Percentiles rank a stretch among this genome's conserved stretches.
phyloP scores from a whole-genome alignment of 2,329 filamentous ascomycete species.

The Elsinoe fawcettii region DNA sequence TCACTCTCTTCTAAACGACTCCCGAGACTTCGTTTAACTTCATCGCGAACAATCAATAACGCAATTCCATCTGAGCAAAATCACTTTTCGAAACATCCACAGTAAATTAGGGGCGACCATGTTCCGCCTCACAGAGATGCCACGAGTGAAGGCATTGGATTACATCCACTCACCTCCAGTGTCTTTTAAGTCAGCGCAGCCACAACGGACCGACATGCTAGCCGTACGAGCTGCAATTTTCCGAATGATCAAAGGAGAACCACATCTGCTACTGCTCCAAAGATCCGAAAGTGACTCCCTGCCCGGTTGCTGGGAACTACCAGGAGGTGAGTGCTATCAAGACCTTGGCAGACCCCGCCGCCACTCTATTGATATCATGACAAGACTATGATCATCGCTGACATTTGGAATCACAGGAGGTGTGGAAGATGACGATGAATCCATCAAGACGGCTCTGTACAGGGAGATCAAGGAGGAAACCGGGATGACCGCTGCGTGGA shows the following conservation, averaged over 20 bases:
- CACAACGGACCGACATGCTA: conserved; percentile 16
- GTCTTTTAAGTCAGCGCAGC: conserved; percentile 12
- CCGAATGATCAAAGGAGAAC: conserved; percentile 14
- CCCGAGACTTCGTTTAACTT: not conserved
- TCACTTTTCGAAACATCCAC: not conserved
- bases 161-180: conserved; percentile 16
- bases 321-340: conserved; percentile 41
- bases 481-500: conserved; percentile 31
- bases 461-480: conserved; percentile 47
- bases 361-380: not conserved
- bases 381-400: not conserved
- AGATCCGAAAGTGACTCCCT: conserved; percentile 35
- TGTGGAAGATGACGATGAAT: conserved; percentile 28
- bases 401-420: conserved; percentile 9
- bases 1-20: not conserved
- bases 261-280: conserved; percentile 38
- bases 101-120: conserved; percentile 7
- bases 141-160: not conserved
- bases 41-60: too few species aligned
- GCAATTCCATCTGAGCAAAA: too few species aligned
- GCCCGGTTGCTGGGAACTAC: conserved; percentile 43
- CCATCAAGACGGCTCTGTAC: conserved; percentile 37
- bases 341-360: conserved; percentile 15
- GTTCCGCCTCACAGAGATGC: conserved; percentile 18
- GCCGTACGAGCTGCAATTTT: conserved; percentile 19